Conservation (phyloP, 176 grass and related monocot species). For the Echinochloa phyllopogon region DNA sequence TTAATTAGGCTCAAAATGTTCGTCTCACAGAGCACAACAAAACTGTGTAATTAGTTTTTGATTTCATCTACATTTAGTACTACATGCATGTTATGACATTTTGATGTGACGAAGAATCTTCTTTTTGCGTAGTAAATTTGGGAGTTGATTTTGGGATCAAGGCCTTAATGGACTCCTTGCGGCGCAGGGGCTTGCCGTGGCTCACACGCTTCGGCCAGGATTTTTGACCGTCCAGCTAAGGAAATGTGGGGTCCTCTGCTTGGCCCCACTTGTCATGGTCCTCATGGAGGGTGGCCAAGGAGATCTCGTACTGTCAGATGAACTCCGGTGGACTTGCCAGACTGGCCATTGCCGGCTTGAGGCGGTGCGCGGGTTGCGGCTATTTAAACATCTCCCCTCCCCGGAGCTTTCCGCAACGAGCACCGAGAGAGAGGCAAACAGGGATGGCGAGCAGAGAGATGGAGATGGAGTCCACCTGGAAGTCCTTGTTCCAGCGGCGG, state of each 20-base stretch:
- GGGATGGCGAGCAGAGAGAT: background rate
- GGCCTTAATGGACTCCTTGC: background rate
- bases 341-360: background rate
- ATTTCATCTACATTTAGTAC: no score
- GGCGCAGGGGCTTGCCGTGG: no score
- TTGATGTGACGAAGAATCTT: no score
- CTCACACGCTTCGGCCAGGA: background rate
- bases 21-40: no score
- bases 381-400: slow-evolving; percentile 3
- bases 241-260: background rate
- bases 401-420: background rate
- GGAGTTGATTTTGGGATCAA: no score
- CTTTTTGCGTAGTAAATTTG: no score
- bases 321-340: background rate
- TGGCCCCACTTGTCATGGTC: background rate
- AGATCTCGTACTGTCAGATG: background rate
- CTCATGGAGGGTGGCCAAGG: no score
- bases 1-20: no score
- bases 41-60: no score
- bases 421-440: background rate
- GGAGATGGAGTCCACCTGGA: slow-evolving; percentile 18
- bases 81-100: no score
- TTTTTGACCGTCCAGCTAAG: background rate
- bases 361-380: background rate
- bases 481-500: slow-evolving; percentile 18